Conservation (phyloP, 176 grass and related monocot species). For the Rhynchospora tenuis region DNA sequence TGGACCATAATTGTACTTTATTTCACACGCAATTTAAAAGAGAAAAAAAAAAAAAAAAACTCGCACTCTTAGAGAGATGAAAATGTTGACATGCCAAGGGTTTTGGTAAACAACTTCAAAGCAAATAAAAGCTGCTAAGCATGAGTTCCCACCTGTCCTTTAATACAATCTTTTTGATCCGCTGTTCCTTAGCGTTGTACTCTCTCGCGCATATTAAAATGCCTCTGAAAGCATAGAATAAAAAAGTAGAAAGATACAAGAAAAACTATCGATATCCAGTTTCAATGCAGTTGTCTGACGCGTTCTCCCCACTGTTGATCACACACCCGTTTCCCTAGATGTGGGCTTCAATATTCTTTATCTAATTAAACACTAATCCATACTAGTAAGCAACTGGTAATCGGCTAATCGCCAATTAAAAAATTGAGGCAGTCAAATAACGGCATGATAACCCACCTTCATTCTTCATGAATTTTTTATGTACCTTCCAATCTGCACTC, state of each 20-base stretch:
- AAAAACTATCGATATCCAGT: not conserved
- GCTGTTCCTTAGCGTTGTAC: not conserved
- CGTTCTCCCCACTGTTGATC: constrained; percentile 9
- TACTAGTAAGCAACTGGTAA: not conserved
- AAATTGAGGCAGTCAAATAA: not conserved
- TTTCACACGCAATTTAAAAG: not conserved
- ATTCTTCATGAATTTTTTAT: too few relatives aligned
- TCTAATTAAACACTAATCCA: not conserved
- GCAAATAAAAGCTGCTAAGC: not conserved
- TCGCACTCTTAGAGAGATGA: not conserved
- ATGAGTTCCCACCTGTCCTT: constrained; percentile 8
- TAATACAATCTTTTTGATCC: not conserved
- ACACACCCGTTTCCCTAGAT: not conserved
- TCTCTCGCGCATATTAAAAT: not conserved
- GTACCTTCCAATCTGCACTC: too few relatives aligned
- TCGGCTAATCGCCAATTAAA: not conserved
- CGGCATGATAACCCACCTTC: too few relatives aligned
- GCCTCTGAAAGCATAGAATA: constrained; percentile 3
- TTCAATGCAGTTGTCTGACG: constrained; percentile 7
- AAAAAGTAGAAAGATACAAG: not conserved
- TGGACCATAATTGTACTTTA: not conserved
- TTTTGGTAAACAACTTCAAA: not conserved
- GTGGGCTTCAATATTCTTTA: not conserved
- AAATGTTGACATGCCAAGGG: not conserved
- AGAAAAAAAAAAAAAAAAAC: not conserved